Conservation (phyloP, 768 basidiomycete species). For the Daedaleopsis nitida region DNA sequence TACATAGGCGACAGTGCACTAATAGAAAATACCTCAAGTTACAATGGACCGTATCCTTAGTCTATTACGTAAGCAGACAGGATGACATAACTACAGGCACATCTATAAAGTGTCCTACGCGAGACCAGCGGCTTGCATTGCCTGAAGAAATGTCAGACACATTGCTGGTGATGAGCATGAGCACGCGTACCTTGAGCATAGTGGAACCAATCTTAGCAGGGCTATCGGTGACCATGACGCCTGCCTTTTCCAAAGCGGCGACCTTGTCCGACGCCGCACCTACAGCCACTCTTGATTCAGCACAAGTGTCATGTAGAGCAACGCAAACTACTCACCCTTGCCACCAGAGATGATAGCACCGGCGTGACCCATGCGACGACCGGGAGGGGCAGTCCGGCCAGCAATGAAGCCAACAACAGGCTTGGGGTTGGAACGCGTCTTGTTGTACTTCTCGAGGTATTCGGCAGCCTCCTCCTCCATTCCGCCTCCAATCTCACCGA, state of each 20-base stretch:
- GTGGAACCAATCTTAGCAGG: slow-evolving; percentile 92
- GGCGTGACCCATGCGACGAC: slow-evolving; percentile 97
- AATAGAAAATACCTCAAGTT: slow-evolving; percentile 4
- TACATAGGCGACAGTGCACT: slow-evolving; percentile 14
- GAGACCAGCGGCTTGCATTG: slow-evolving; percentile 78
- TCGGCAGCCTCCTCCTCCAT: slow-evolving; percentile 99
- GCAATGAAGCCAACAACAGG: slow-evolving; percentile 99
- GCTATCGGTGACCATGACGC: slow-evolving; percentile 91
- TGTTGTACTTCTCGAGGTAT: slow-evolving; percentile 92
- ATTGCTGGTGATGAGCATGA: neutral
- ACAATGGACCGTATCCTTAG: slow-evolving; percentile 24
- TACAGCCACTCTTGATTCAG: slow-evolving; percentile 27
- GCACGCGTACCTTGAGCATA: slow-evolving; percentile 78
- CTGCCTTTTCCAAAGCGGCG: slow-evolving; percentile 84
- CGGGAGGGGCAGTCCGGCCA: slow-evolving; percentile 96
- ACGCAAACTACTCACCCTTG: slow-evolving; percentile 63
- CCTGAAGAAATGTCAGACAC: slow-evolving; percentile 40
- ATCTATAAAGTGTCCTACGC: slow-evolving; percentile 41
- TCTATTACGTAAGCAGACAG: slow-evolving; percentile 40
- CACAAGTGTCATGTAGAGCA: neutral
- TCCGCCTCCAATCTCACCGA: slow-evolving; percentile 98
- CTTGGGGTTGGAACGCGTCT: slow-evolving; percentile 82
- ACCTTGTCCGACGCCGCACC: slow-evolving; percentile 95
- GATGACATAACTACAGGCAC: neutral
- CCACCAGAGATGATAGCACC: slow-evolving; percentile 98